Evolutionary conservation across 2,329 filamentous ascomycete genomes (phyloP), one percentile per base, ranked within the genome.

Genomic region (Calcarisporium arbuscula): DNA sequence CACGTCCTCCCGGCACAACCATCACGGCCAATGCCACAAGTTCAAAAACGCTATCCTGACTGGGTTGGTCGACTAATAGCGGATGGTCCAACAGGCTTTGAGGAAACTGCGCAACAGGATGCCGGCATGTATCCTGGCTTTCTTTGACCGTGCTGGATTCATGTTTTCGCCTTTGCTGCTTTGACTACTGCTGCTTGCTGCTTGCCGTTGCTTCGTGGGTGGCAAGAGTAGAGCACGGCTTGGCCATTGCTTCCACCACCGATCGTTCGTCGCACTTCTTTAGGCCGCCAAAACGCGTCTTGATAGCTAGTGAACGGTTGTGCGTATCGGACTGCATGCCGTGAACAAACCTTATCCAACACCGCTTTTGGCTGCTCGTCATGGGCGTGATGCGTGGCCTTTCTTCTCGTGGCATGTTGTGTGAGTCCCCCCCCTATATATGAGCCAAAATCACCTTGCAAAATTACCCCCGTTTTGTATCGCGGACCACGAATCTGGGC

Each of bases 21-120:
- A 35, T 31, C 15, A 42, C 28, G 17, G 38, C 32, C 28, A 43
- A 30, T 19, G 22, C 35, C 30, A 35, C 37, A 11, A 44, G n/a
- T n/a, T n/a, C 35, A 11, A 44, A 31, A 22, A 32, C 28, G 29
- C 22, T 44, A 21, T 41, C 36, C 28, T 44, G n/a, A n/a, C n/a
- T n/a, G n/a, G n/a, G 41, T 26, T 36, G 18, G 23, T 21, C 28
- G 19, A 31, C 8, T 21, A 38, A 35, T 14, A 40, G 29, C n/a
- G 20, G 15, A 22, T 42, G 28, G 28, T 42, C 40, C 11, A 39
- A 30, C 19, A 36, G 20, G 8, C 12, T 9, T 10, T 35, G 19
- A 2, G 27, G 16, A 17, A 35, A 12, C 23, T 10, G 18, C 11
- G 31, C 25, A 15, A 11, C 15, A 15, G 21, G n/a, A n/a, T n/a